Base-by-base conservation (phyloP, 2,329 filamentous ascomycete genomes). In the Penicillium oxalicum region DNA sequence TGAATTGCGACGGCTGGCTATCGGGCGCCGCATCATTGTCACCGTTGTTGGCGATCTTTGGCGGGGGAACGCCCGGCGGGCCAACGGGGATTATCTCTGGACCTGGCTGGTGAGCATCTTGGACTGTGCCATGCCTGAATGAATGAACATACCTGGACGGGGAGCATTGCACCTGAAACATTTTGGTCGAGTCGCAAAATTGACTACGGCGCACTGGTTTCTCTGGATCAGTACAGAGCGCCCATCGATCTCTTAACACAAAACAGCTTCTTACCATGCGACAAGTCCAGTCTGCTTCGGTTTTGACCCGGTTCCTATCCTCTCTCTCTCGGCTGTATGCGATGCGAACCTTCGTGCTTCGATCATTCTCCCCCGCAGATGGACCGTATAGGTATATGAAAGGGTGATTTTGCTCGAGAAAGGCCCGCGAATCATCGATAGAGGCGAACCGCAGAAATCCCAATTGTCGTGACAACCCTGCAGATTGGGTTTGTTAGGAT, bases 1-100 rank as follows among this genome's bases (percentile, higher is more conserved):
- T 71, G 56, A 91, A 89, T 56, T 90, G 87, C 1, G 87, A 89
- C 1, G 84, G 79, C 0, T 77, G 83, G 24, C 70, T 74, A 45
- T 80, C 74, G 4, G 76, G 71, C 1, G 76, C 75, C 2, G 70
- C 74, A 63, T 80, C 77, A 53, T 77, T 79, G 50, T 80, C 77
- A 25, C 77, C 77, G 47, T 71, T 74, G 33, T 79, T 79, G 8
- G 68, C 67, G 33, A 74, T 70, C 40, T 70, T 75, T 13, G 67
- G 69, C 39, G 69, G 59, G 46, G 71, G 65, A 45, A 68, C 68
- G 8, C 64, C 63, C 38, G 67, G 68, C 13, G 67, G 65, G 47
- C 62, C 59, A 53, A 68, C 44, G 11, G 55, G 49, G 9, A 67
- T 61, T 57, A 54, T 39, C 49, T 62, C 56, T 59, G 40, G 18